Percentiles rank a stretch among this genome's conserved stretches.
Conservation (phyloP, 257 asterid species). For the Fraxinus americana region DNA sequence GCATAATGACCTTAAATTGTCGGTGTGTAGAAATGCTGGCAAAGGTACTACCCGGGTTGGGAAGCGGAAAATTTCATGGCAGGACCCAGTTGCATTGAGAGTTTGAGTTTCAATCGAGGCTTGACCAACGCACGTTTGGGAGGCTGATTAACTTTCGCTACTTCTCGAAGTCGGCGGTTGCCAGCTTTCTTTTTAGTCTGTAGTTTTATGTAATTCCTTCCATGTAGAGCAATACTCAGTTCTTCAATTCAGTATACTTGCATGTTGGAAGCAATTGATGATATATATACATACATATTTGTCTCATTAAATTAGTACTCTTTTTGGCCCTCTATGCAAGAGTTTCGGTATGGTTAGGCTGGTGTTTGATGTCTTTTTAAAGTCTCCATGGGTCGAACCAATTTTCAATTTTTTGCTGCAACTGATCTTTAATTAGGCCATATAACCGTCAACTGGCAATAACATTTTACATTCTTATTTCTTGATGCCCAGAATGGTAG, state of each 20-base stretch:
- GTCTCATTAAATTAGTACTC: constrained; percentile 12
- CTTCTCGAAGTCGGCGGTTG: neutral
- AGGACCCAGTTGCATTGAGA: constrained; percentile 83
- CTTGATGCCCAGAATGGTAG: too few relatives aligned
- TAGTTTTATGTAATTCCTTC: constrained; percentile 19
- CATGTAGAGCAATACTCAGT: neutral
- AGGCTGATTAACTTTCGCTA: neutral
- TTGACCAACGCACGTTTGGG: neutral
- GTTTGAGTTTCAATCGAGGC: constrained; percentile 44
- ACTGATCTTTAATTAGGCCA: too few relatives aligned
- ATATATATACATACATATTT: neutral
- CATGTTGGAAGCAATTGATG: constrained; percentile 20
- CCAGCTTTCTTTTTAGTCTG: neutral
- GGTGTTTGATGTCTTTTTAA: too few relatives aligned
- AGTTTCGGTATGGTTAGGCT: too few relatives aligned
- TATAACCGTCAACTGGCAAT: too few relatives aligned
- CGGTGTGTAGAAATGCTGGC: constrained; percentile 72
- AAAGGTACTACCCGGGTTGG: constrained; percentile 69
- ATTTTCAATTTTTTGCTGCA: too few relatives aligned
- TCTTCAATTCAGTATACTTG: neutral
- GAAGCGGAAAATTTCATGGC: constrained; percentile 91
- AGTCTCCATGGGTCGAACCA: too few relatives aligned
- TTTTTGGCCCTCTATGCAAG: neutral
- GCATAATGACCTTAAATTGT: constrained; percentile 60
- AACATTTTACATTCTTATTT: too few relatives aligned